A percentile compares a stretch with the other conserved stretches of the same genome.
phyloP scores from a whole-genome alignment of 176 grass and related monocot species.

The Themeda triandra region DNA sequence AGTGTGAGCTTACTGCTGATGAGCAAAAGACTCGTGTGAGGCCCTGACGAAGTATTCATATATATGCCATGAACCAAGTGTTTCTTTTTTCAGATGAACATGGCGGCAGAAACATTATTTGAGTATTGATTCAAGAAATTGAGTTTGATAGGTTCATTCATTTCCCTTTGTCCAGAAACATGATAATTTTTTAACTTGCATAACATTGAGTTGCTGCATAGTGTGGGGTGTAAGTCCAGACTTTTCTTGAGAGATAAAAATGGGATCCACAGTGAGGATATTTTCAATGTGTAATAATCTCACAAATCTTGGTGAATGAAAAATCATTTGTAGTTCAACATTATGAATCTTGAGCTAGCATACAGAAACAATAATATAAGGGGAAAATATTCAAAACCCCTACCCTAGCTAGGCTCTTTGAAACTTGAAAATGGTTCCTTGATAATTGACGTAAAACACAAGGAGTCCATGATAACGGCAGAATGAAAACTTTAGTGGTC shows the following conservation, averaged over 20 bases:
- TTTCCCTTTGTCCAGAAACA: background rate
- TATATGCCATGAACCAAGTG: background rate
- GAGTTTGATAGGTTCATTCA: background rate
- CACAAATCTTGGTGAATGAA: background rate
- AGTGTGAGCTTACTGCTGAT: too few relatives aligned
- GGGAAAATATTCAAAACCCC: background rate
- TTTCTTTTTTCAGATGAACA: background rate
- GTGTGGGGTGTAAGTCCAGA: too few relatives aligned
- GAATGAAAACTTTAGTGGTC: background rate
- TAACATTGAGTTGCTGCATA: background rate
- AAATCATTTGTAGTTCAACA: background rate
- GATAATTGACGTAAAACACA: background rate
- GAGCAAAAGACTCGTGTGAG: too few relatives aligned
- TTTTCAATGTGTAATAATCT: background rate
- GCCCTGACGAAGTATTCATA: too few relatives aligned
- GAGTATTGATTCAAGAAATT: background rate
- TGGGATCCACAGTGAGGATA: background rate
- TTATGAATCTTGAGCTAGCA: background rate
- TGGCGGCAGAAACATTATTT: background rate
- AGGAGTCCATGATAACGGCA: background rate
- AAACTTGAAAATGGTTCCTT: background rate
- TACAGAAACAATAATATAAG: background rate
- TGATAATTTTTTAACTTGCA: background rate
- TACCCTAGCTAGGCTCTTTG: background rate
- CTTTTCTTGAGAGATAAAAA: background rate